These are phyloP conservation scores for Apium graveolens DNA, from an alignment of 129 eudicot species.

Conservation along the genomic window DNA sequence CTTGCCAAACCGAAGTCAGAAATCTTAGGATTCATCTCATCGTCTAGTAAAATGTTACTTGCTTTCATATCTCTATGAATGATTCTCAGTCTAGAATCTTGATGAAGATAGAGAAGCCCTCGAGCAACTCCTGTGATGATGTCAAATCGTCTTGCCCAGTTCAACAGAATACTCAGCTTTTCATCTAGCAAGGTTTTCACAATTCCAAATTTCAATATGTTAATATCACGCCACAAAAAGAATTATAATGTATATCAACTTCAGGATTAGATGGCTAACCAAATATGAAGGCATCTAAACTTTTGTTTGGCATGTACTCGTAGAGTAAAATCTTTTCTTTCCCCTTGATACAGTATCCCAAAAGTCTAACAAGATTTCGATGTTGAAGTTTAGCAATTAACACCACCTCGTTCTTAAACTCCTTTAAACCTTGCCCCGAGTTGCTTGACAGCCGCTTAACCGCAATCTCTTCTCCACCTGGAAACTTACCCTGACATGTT, in stretches of 20 bases:
- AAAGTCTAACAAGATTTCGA: slow-evolving; percentile 44
- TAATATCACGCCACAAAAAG: not conserved
- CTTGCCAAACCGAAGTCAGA: slow-evolving; percentile 3
- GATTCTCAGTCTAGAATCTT: not conserved
- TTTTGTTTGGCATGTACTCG: slow-evolving; percentile 55
- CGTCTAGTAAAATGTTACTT: not conserved
- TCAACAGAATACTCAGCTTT: not conserved
- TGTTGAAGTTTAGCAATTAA: slow-evolving; percentile 48
- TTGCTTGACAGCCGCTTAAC: slow-evolving; percentile 45
- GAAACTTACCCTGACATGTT: slow-evolving; percentile 26
- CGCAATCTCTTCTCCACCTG: slow-evolving; percentile 36
- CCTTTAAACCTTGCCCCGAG: slow-evolving; percentile 44
- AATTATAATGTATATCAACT: not conserved
- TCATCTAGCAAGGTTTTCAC: slow-evolving; percentile 2
- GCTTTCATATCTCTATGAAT: slow-evolving; percentile 8
- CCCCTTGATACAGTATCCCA: slow-evolving; percentile 42
- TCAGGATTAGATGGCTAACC: slow-evolving; percentile 23
- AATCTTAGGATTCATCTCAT: not conserved
- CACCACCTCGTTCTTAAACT: slow-evolving; percentile 38
- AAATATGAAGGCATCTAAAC: slow-evolving; percentile 45
- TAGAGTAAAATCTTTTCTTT: slow-evolving; percentile 43
- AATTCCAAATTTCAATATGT: not conserved
- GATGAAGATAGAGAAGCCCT: slow-evolving; percentile 2
- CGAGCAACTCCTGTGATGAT: not conserved
- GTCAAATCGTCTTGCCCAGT: not conserved